Evolutionary conservation across 441 rosid species (phyloP), one percentile per base, ranked within the genome.

Genomic region (Erodium moschatum): DNA sequence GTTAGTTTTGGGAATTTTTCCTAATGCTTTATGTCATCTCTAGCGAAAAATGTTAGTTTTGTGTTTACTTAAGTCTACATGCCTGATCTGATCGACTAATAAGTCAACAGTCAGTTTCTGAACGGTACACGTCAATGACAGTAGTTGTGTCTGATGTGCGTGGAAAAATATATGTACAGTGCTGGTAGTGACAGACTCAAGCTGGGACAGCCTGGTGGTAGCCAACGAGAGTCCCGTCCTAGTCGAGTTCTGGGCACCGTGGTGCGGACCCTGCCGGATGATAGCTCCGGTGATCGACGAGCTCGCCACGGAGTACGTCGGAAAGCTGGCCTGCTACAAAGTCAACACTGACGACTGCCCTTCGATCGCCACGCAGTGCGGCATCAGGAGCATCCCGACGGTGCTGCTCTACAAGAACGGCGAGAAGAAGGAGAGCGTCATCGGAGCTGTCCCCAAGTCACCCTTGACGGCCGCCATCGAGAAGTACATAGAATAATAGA

Each of bases 261-360:
- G 98, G 97, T 93, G 98, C 60, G 97, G 97, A 29, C 98, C 98
- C 0, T 93, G 98, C 83, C 84, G 90, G 42, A 87, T 93, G 96
- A 87, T 93, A 54, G 88, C 83, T 79, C 98, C 98, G 4, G 60
- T 89, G 33, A 85, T 93, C n/a, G 87, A 86, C 68, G 91, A 87
- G 31, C 82, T 93, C 24, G 86, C 98, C 2, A 85, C 75, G 70
- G 88, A 87, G 6, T 93, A 87, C 70, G 82, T 81, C 0, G 97
- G 96, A 52, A 90, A 93, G 76, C 85, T 90, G 68, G 89, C 87
- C 74, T 90, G 90, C 82, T 90, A 82, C 83, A 90, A 87, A 71
- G 84, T 90, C 33, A 93, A 89, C 78, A 93, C 98, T 10, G 98
- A 93, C 67, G 97, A 93, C 73, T 77, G 87, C 77, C 88, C 96